These are phyloP conservation scores for Smallanthus sonchifolius DNA, from an alignment of 129 eudicot genomes.

Conservation along the genomic window DNA sequence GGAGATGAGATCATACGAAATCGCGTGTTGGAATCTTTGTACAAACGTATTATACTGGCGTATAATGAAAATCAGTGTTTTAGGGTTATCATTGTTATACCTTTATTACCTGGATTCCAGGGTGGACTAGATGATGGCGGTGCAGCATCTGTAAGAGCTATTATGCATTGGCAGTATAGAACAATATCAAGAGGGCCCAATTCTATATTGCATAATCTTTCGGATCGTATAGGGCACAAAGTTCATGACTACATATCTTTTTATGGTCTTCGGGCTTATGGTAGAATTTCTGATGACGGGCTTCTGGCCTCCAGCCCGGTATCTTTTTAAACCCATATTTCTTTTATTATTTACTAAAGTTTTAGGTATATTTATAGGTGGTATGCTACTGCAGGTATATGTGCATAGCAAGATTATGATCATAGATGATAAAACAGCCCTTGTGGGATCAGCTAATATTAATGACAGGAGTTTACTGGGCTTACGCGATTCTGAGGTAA, in stretches of 20 bases:
- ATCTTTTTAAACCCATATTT: background rate
- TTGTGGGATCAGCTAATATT: conserved; percentile 94
- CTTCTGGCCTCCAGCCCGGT: conserved; percentile 93
- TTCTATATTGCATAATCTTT: conserved; percentile 83
- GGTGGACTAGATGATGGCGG: conserved; percentile 98
- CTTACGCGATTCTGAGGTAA: conserved; percentile 94
- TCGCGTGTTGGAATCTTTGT: conserved; percentile 76
- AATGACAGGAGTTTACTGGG: conserved; percentile 98
- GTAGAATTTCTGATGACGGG: conserved; percentile 76
- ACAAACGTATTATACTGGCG: conserved; percentile 77
- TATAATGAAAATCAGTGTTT: conserved; percentile 76
- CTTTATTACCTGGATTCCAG: conserved; percentile 97
- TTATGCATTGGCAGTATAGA: conserved; percentile 99
- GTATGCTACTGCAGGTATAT: conserved; percentile 51
- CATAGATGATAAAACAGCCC: conserved; percentile 66
- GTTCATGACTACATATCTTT: conserved; percentile 90
- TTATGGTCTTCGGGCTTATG: conserved; percentile 93
- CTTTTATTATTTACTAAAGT: background rate
- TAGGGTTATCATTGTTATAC: conserved; percentile 83
- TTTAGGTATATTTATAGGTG: background rate
- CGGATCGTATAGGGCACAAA: conserved; percentile 66
- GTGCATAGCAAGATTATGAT: conserved; percentile 99
- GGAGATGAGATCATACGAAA: conserved; percentile 85
- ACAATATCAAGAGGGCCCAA: conserved; percentile 81
- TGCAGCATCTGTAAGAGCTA: conserved; percentile 98